Conservation (phyloP, 257 asterid species). For the Avicennia marina region DNA sequence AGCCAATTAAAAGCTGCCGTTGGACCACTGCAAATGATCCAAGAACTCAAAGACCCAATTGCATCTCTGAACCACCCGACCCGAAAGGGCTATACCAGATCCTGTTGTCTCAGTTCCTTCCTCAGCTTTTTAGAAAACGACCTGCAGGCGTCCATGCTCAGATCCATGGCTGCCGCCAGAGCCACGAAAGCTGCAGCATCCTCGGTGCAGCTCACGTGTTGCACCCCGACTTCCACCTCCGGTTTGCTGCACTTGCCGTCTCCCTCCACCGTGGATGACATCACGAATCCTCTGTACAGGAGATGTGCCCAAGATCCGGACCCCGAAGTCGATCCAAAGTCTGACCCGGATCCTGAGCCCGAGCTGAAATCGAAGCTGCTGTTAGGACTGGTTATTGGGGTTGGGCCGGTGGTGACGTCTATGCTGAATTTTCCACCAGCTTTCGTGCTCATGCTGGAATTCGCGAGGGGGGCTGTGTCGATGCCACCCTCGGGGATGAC, state of each 20-base stretch:
- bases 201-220: slow-evolving; percentile 90
- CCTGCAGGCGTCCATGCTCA: slow-evolving; percentile 89
- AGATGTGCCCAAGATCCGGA: slow-evolving; percentile 84
- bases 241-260: slow-evolving; percentile 73
- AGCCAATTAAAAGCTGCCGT: no score
- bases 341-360: slow-evolving; percentile 56
- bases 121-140: slow-evolving; percentile 72
- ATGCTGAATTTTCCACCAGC: slow-evolving; percentile 69
- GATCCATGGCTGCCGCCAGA: slow-evolving; percentile 89
- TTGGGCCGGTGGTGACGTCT: slow-evolving; percentile 69
- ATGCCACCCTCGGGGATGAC: slow-evolving; percentile 78
- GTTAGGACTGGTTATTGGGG: slow-evolving; percentile 77
- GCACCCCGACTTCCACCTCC: slow-evolving; percentile 90
- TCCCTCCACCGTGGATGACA: slow-evolving; percentile 79
- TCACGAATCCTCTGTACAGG: slow-evolving; percentile 72
- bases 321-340: slow-evolving; percentile 54
- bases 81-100: slow-evolving; percentile 33
- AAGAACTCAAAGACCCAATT: no score
- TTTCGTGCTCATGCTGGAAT: slow-evolving; percentile 48
- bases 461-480: slow-evolving; percentile 66
- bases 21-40: no score
- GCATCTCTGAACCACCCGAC: slow-evolving; percentile 13
- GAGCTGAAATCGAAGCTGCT: slow-evolving; percentile 83
- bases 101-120: slow-evolving; percentile 75
- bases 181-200: slow-evolving; percentile 98